Evolutionary conservation across 768 basidiomycete genomes (phyloP), one percentile per base, ranked within the genome.

Genomic region (Trametes cubensis): DNA sequence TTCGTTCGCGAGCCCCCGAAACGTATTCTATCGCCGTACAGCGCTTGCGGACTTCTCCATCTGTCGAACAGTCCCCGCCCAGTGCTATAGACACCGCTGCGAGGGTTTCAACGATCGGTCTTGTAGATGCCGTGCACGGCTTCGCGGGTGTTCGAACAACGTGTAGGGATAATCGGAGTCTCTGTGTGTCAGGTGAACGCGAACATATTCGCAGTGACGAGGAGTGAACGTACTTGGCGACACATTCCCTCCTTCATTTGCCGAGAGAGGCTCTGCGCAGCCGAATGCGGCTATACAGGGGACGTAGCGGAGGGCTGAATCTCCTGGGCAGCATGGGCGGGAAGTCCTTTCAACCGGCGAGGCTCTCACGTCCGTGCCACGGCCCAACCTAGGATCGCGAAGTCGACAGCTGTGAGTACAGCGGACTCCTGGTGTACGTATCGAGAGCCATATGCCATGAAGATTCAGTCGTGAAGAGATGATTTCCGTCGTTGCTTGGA

Each of bases 201-300:
- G 18, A 14, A 34, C 13, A 20, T 13, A 34, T 34, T 34, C 34
- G 34, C 10, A 34, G 34, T 11, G 5, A 10, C 34, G 34, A 34
- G 34, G 34, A 44, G 42, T 20, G 44, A 42, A 47, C 55, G 44
- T 14, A 56, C 55, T 46, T 38, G 55, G 55, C 7, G 14, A 38
- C 4, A 3, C n/a, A 20, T 56, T 46, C 44, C 30, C 55, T 56
- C 26, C 44, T 34, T 34, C 11, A 21, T 46, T 30, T 34, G 44
- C 55, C 34, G 34, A 38, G 30, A 42, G 30, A 44, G 15, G 34
- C 34, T 34, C 34, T 34, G 34, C 34, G 34, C 34, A 34, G 34
- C 34, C 34, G 34, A 11, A 34, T 34, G 34, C 34, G 34, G 34
- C 34, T 11, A 10, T 34, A 34, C 34, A 10, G 34, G 34, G 34